These are phyloP conservation scores for Hygrocybe coccinea DNA, from an alignment of 768 basidiomycete genomes.

Conservation along the genomic window DNA sequence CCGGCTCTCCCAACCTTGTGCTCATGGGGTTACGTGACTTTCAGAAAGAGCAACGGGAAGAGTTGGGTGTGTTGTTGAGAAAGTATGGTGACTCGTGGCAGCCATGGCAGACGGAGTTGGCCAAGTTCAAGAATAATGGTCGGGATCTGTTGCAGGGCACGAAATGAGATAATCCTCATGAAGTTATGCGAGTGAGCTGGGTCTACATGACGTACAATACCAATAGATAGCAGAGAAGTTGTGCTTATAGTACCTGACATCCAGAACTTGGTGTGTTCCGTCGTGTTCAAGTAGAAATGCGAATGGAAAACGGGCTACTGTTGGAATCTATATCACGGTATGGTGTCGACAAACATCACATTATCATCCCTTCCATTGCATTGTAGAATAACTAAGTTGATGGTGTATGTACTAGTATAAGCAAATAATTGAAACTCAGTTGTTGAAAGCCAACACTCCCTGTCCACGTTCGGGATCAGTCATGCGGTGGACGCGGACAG, in stretches of 20 bases:
- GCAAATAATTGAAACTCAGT: not conserved
- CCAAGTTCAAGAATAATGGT: constrained; percentile 70
- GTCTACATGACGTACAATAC: too few relatives aligned
- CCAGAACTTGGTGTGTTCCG: too few relatives aligned
- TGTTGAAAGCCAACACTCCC: not conserved
- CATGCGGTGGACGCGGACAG: constrained; percentile 75
- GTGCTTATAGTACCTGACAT: too few relatives aligned
- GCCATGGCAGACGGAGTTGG: constrained; percentile 77
- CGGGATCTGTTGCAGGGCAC: constrained; percentile 30
- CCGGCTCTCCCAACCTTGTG: constrained; percentile 3
- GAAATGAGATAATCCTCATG: too few relatives aligned
- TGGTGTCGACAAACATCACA: not conserved
- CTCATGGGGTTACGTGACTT: constrained; percentile 5
- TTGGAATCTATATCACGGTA: not conserved
- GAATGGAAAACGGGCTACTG: too few relatives aligned
- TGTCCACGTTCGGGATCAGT: constrained; percentile 28
- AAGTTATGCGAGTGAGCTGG: too few relatives aligned
- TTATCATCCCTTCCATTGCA: too few relatives aligned
- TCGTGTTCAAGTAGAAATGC: too few relatives aligned
- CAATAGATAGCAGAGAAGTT: too few relatives aligned
- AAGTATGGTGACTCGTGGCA: constrained; percentile 88
- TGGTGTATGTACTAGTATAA: not conserved
- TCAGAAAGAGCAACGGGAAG: constrained; percentile 80
- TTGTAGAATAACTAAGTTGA: too few relatives aligned
- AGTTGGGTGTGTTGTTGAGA: constrained; percentile 63